These are phyloP conservation scores for Candida sp. DNA, from an alignment of 1,139 yeast species.

Conservation along the genomic window DNA sequence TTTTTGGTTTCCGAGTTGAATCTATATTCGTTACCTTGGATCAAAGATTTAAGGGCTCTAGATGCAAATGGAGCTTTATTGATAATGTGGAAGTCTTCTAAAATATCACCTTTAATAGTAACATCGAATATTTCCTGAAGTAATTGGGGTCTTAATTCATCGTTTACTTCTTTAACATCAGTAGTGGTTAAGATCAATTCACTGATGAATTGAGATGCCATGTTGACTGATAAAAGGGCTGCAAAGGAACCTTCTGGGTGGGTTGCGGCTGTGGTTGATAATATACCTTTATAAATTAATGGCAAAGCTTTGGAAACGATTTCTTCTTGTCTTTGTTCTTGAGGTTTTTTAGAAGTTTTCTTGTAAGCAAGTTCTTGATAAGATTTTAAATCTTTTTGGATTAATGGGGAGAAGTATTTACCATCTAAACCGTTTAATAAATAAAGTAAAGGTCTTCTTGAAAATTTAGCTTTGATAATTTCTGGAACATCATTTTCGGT, in stretches of 20 bases:
- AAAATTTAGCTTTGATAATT: slow-evolving; percentile 67
- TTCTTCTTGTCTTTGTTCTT: slow-evolving; percentile 71
- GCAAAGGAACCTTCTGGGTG: slow-evolving; percentile 21
- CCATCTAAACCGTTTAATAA: slow-evolving; percentile 77
- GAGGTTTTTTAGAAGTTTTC: slow-evolving; percentile 83
- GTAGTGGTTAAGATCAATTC: slow-evolving; percentile 64
- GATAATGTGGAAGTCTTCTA: slow-evolving; percentile 62
- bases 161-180: slow-evolving; percentile 45
- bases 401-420: slow-evolving; percentile 74
- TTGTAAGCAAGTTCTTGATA: slow-evolving; percentile 63
- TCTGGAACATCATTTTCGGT: slow-evolving; percentile 53
- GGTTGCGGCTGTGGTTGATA: slow-evolving; percentile 32
- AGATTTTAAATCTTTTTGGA: slow-evolving; percentile 54
- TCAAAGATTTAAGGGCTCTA: slow-evolving; percentile 73
- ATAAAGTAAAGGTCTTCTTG: slow-evolving; percentile 87
- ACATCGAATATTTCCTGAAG: slow-evolving; percentile 51
- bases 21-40: slow-evolving; percentile 61
- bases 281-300: slow-evolving; percentile 53
- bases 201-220: slow-evolving; percentile 80
- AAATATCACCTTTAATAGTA: slow-evolving; percentile 68
- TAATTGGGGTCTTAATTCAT: slow-evolving; percentile 44
- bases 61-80: slow-evolving; percentile 69
- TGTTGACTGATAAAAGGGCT: slow-evolving; percentile 56
- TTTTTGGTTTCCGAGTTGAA: slow-evolving; percentile 69
- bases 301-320: slow-evolving; percentile 66